Conservation (phyloP, 2,329 filamentous ascomycete species). For the Trichoderma polysporum region DNA sequence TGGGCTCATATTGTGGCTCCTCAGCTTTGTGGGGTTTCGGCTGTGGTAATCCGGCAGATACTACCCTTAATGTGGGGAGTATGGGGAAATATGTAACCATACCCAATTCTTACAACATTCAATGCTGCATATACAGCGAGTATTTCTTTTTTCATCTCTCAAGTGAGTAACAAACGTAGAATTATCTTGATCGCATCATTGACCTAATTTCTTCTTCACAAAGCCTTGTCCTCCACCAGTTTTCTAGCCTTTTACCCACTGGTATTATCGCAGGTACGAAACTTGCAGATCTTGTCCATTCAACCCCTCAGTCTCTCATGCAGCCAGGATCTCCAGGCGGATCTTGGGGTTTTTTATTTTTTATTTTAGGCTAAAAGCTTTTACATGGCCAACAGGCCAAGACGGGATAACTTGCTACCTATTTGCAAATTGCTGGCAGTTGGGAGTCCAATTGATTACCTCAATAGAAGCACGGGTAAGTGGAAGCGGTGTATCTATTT, state of each 20-base stretch:
- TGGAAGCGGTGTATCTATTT: background rate
- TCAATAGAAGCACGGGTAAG: background rate
- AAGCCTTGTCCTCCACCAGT: too few relatives aligned
- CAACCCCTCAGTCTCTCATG: conserved; percentile 3
- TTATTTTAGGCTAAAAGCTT: conserved; percentile 9
- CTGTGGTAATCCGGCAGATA: conserved; percentile 1
- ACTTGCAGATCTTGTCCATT: background rate
- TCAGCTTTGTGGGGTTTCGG: conserved; percentile 4
- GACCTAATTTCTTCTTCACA: background rate
- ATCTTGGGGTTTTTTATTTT: background rate
- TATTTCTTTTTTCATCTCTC: background rate
- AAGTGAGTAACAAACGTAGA: background rate
- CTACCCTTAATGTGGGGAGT: background rate
- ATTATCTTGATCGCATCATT: background rate
- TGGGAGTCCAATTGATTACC: background rate
- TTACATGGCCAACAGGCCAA: background rate
- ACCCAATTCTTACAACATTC: background rate
- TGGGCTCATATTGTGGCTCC: background rate
- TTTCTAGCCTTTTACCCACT: background rate
- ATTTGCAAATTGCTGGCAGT: background rate
- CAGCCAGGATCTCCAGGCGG: background rate
- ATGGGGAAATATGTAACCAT: conserved; percentile 1
- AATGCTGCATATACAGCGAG: background rate
- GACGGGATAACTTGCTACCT: background rate
- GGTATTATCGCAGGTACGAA: background rate